Evolutionary conservation across 805 yeast genomes (phyloP).

Genomic region (Torulaspora maleeae): DNA sequence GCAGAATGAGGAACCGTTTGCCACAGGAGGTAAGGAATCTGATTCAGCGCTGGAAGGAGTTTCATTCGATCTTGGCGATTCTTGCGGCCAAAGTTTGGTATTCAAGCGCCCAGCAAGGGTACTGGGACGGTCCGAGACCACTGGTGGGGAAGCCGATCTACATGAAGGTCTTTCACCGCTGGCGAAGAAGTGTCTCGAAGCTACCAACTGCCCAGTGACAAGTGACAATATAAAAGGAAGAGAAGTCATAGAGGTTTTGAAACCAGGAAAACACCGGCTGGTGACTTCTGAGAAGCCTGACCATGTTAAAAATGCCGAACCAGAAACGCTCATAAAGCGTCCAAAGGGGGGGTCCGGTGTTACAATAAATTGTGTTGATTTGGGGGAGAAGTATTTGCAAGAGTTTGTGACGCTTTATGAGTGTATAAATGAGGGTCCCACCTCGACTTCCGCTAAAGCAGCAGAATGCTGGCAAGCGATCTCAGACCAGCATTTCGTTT

Average conservation of each 20-base stretch:
- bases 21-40: conserved; percentile 3
- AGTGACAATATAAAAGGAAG: conserved; percentile 4
- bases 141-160: conserved; percentile 6
- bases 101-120: conserved; percentile 21
- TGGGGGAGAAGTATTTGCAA: conserved; percentile 22
- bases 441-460: conserved; percentile 6
- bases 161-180: conserved; percentile 24
- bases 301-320: neutral
- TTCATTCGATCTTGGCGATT: conserved; percentile 7
- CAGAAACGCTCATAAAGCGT: conserved; percentile 12
- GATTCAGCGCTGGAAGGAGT: conserved; percentile 1
- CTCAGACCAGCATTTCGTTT: conserved; percentile 10
- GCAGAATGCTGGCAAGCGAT: conserved; percentile 21
- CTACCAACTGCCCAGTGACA: conserved; percentile 4
- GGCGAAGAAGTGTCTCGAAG: conserved; percentile 18
- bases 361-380: conserved; percentile 21
- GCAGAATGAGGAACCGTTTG: conserved; percentile 7
- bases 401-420: conserved; percentile 19
- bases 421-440: conserved; percentile 9
- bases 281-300: conserved; percentile 4
- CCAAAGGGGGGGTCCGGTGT: conserved; percentile 19
- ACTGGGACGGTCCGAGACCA: neutral
- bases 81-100: conserved; percentile 4
- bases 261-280: conserved; percentile 4
- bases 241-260: neutral